These are phyloP conservation scores for Phymatotrichopsis omnivora DNA, from an alignment of 2,329 filamentous ascomycete genomes.

Conservation along the genomic window DNA sequence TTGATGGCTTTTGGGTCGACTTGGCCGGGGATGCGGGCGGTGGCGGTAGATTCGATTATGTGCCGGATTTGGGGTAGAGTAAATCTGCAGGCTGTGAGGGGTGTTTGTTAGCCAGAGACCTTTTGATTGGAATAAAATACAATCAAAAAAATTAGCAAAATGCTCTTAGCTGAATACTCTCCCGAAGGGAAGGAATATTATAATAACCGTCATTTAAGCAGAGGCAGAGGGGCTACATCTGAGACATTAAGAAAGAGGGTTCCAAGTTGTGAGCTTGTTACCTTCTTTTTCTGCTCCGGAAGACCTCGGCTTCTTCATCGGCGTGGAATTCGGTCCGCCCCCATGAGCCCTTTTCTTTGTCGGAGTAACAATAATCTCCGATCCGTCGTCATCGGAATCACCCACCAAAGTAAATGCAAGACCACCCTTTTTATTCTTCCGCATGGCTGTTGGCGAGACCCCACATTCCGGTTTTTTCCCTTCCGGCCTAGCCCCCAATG, in stretches of 20 bases:
- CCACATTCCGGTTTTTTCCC: slow-evolving; percentile 10
- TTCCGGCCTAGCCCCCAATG: not conserved
- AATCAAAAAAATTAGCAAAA: not conserved
- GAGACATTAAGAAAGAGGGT: not conserved
- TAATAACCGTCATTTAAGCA: not conserved
- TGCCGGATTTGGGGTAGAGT: slow-evolving; percentile 27
- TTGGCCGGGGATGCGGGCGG: slow-evolving; percentile 27
- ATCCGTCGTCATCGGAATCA: slow-evolving; percentile 9
- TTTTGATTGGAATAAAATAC: no score
- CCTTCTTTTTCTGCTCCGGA: not conserved
- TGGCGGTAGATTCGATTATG: slow-evolving; percentile 27
- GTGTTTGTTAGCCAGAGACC: no score
- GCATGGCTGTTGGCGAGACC: slow-evolving; percentile 9
- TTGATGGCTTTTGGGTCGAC: slow-evolving; percentile 28
- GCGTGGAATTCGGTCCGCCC: slow-evolving; percentile 2
- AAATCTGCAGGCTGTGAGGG: slow-evolving; percentile 13
- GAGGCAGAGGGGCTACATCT: not conserved
- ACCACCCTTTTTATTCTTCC: slow-evolving; percentile 1
- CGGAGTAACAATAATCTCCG: not conserved
- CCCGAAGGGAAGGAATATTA: not conserved
- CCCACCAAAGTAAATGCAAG: slow-evolving; percentile 19
- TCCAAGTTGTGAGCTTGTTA: not conserved
- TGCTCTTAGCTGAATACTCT: slow-evolving; percentile 3
- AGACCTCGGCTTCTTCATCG: slow-evolving; percentile 10
- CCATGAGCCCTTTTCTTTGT: slow-evolving; percentile 11